A percentile compares a stretch with the other conserved stretches of the same genome.
Conservation (phyloP, 1,139 yeast species). For the Debaryomyces sp. region DNA sequence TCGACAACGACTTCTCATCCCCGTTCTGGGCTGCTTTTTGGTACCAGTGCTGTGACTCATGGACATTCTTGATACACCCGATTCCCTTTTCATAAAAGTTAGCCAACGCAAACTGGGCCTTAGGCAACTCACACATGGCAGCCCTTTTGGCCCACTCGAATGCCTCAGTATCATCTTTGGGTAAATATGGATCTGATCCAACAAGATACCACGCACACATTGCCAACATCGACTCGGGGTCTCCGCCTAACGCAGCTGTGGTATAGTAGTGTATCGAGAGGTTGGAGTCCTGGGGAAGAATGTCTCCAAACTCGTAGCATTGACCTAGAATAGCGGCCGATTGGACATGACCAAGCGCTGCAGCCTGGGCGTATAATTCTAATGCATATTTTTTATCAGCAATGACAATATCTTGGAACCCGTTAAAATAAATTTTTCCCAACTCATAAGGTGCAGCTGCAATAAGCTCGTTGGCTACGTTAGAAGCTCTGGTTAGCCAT, state of each 20-base stretch:
- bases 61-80: constrained; percentile 67
- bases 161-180: constrained; percentile 81
- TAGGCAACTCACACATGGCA: constrained; percentile 70
- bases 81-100: constrained; percentile 86
- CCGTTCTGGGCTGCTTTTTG: constrained; percentile 73
- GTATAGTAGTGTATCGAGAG: constrained; percentile 92
- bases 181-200: constrained; percentile 83
- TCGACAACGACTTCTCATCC: constrained; percentile 60
- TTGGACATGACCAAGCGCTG: constrained; percentile 82
- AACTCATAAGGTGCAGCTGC: constrained; percentile 94
- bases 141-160: constrained; percentile 94
- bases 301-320: constrained; percentile 81
- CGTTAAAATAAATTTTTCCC: constrained; percentile 80
- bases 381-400: constrained; percentile 83
- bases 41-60: constrained; percentile 75
- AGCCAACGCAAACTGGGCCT: constrained; percentile 87
- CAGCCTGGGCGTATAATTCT: constrained; percentile 85
- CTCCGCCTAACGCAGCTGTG: constrained; percentile 86
- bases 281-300: constrained; percentile 80
- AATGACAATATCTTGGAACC: constrained; percentile 85
- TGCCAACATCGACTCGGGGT: constrained; percentile 87
- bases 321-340: constrained; percentile 82
- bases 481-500: constrained; percentile 89
- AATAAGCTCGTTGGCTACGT: constrained; percentile 79
- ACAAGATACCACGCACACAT: constrained; percentile 96